Conservation (phyloP, 1,284 basidiomycete genomes). For the Sphagnurus paluster region DNA sequence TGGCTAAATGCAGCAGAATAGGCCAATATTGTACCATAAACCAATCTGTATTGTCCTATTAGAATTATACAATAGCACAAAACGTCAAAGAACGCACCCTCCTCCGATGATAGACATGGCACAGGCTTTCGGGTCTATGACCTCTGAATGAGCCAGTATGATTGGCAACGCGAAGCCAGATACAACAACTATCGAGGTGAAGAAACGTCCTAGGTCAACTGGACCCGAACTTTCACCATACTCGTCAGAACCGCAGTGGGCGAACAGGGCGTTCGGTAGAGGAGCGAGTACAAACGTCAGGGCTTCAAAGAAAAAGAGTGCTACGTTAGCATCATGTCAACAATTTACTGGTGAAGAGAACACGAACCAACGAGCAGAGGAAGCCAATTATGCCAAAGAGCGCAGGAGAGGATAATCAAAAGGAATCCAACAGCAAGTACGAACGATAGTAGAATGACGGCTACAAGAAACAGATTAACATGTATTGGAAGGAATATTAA, state of each 20-base stretch:
- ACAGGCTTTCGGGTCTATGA: slow-evolving; percentile 86
- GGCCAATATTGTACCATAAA: slow-evolving; percentile 92
- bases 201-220: slow-evolving; percentile 86
- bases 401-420: slow-evolving; percentile 97
- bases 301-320: slow-evolving; percentile 49
- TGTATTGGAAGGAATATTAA: not conserved
- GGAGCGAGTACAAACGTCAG: slow-evolving; percentile 95
- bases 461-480: slow-evolving; percentile 38
- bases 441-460: slow-evolving; percentile 93
- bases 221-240: slow-evolving; percentile 64
- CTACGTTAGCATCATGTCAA: not conserved
- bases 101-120: slow-evolving; percentile 96
- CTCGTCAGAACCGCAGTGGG: slow-evolving; percentile 86
- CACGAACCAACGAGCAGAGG: slow-evolving; percentile 92
- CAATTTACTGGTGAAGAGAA: not conserved
- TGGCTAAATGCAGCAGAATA: slow-evolving; percentile 85
- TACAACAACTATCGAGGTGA: slow-evolving; percentile 88
- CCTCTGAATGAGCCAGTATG: slow-evolving; percentile 87
- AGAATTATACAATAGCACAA: slow-evolving; percentile 14
- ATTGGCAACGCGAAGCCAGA: slow-evolving; percentile 94
- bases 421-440: slow-evolving; percentile 96
- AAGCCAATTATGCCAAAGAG: slow-evolving; percentile 96
- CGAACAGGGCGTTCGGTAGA: slow-evolving; percentile 88
- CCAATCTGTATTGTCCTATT: slow-evolving; percentile 52
- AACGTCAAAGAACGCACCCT: slow-evolving; percentile 57